A percentile compares a stretch with the other conserved stretches of the same genome.
Conservation (phyloP, 176 grass and related monocot genomes). For the Chloris gayana region DNA sequence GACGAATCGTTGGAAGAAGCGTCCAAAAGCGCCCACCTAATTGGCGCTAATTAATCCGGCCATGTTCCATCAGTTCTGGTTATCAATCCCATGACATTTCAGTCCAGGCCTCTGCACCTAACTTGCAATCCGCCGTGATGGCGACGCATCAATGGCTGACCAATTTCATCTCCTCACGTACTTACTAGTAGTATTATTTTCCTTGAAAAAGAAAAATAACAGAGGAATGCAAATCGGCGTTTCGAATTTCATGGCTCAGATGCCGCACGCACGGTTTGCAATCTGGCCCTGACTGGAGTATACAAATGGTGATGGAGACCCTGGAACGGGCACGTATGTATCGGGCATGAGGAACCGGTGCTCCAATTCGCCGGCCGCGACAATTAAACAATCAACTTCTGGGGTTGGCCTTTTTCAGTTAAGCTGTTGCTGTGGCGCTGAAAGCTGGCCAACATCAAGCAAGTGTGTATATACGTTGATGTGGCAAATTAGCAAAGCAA, state of each 20-base stretch:
- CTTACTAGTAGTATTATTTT: too few species aligned
- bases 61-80: not conserved
- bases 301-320: not conserved
- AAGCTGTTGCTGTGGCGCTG: constrained; percentile 29
- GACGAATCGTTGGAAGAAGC: constrained; percentile 16
- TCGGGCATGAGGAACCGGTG: not conserved
- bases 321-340: not conserved
- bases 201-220: too few species aligned
- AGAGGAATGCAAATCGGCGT: too few species aligned
- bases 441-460: not conserved
- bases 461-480: too few species aligned
- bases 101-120: constrained; percentile 12
- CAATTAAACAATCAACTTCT: not conserved
- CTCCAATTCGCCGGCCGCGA: not conserved
- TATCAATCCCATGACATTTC: constrained; percentile 6
- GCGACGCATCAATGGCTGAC: constrained; percentile 26
- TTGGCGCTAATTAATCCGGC: not conserved
- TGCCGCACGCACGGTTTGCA: too few species aligned
- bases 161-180: not conserved
- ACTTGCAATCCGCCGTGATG: constrained; percentile 16
- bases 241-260: too few species aligned
- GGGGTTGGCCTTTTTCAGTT: not conserved
- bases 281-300: too few species aligned
- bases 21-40: constrained; percentile 36
- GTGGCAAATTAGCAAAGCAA: not conserved